Evolutionary conservation across 2,329 filamentous ascomycete genomes (phyloP).

Genomic region (Aspergillus ochraceus): DNA sequence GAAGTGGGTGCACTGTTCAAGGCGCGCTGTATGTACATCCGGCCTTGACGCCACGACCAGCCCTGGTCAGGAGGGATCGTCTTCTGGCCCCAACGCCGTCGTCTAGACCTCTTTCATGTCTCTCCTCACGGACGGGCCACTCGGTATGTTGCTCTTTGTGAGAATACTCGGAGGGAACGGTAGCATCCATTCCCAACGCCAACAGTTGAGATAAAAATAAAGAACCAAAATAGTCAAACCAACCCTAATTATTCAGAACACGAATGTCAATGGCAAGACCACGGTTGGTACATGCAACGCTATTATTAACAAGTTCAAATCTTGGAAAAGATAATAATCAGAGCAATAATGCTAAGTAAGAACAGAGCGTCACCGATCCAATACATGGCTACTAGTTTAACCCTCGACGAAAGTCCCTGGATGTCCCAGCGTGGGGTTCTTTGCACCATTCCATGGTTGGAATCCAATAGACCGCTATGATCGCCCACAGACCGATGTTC

Average conservation of each 20-base stretch:
- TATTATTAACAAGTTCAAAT: too few relatives aligned
- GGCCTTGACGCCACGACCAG: slow-evolving; percentile 11
- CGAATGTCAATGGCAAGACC: too few relatives aligned
- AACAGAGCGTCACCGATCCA: neutral
- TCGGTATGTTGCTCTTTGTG: neutral
- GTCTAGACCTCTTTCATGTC: slow-evolving; percentile 7
- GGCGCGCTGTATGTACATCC: slow-evolving; percentile 8
- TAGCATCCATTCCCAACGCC: neutral
- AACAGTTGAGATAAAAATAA: neutral
- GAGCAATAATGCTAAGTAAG: neutral
- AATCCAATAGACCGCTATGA: slow-evolving; percentile 3
- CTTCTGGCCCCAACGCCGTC: slow-evolving; percentile 12
- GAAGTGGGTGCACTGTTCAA: slow-evolving; percentile 10
- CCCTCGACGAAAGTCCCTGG: slow-evolving; percentile 5
- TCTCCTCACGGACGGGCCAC: neutral
- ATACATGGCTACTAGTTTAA: neutral
- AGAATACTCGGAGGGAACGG: neutral
- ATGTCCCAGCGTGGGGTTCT: slow-evolving; percentile 8
- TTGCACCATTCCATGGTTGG: slow-evolving; percentile 15
- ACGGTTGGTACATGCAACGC: too few relatives aligned
- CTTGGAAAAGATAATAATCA: neutral
- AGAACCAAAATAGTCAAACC: neutral
- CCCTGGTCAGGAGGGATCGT: slow-evolving; percentile 15
- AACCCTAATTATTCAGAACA: too few relatives aligned
- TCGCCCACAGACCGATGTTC: neutral